These are phyloP conservation scores for Geotrichum carabidarum DNA, from an alignment of 1,139 yeast species.

Conservation along the genomic window DNA sequence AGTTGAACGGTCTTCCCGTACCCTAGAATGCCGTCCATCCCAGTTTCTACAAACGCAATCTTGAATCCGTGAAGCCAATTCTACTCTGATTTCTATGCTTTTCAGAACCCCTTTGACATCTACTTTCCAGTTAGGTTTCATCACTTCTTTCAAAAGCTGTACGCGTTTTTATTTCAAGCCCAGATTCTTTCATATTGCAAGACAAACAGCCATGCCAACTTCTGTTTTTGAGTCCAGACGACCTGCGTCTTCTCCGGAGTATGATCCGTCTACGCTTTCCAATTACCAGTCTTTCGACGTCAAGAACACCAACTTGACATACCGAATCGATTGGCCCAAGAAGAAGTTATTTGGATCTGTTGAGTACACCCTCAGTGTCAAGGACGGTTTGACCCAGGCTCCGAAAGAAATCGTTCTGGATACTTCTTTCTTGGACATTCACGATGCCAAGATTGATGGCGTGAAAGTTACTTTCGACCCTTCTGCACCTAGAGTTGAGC, in stretches of 20 bases:
- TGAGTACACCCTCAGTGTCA: constrained; percentile 41
- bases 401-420: constrained; percentile 50
- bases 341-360: constrained; percentile 55
- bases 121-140: neutral
- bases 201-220: constrained; percentile 8
- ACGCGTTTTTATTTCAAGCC: neutral
- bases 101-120: neutral
- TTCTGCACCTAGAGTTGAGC: constrained; percentile 50
- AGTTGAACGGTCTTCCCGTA: too few species aligned
- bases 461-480: constrained; percentile 34
- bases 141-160: neutral
- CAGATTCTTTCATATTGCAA: neutral
- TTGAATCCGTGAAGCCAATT: too few species aligned
- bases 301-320: constrained; percentile 47
- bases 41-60: too few species aligned
- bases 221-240: constrained; percentile 18
- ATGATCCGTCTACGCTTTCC: constrained; percentile 71
- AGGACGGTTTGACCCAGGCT: constrained; percentile 18
- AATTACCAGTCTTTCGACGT: constrained; percentile 57
- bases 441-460: constrained; percentile 47
- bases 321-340: constrained; percentile 53
- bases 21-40: too few species aligned
- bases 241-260: constrained; percentile 27
- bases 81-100: neutral
- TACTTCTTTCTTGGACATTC: constrained; percentile 57